Percentiles rank a stretch among this genome's conserved stretches.
phyloP scores from a whole-genome alignment of 1,139 yeast genomes.

The Zygosaccharomyces pseudobailii region DNA sequence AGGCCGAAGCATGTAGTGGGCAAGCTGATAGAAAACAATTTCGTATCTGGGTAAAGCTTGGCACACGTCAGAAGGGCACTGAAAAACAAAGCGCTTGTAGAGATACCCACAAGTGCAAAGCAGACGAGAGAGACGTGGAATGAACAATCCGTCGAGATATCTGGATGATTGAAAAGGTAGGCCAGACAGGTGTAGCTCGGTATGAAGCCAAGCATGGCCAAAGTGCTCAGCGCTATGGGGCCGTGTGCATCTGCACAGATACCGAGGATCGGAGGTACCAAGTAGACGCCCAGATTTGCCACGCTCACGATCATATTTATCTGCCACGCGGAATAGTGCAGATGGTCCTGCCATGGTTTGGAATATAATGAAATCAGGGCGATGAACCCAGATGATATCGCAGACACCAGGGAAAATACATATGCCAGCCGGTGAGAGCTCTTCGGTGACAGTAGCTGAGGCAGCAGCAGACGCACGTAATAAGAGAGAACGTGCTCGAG shows the following conservation, averaged over 20 bases:
- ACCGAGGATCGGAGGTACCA: slow-evolving; percentile 80
- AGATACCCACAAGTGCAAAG: slow-evolving; percentile 64
- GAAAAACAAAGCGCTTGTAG: slow-evolving; percentile 77
- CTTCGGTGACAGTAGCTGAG: slow-evolving; percentile 26
- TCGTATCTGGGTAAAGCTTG: slow-evolving; percentile 65
- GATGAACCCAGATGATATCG: slow-evolving; percentile 78
- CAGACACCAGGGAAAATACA: slow-evolving; percentile 42
- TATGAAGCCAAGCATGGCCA: slow-evolving; percentile 60
- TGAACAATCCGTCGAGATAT: slow-evolving; percentile 24
- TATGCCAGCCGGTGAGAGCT: slow-evolving; percentile 38
- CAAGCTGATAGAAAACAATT: slow-evolving; percentile 77
- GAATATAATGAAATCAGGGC: slow-evolving; percentile 76
- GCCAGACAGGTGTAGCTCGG: slow-evolving; percentile 66
- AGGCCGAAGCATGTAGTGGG: slow-evolving; percentile 88
- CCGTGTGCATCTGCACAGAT: slow-evolving; percentile 81
- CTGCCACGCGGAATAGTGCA: slow-evolving; percentile 62
- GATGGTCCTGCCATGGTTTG: slow-evolving; percentile 53
- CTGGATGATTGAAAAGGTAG: slow-evolving; percentile 27
- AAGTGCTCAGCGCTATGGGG: slow-evolving; percentile 63
- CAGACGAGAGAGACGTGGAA: slow-evolving; percentile 31
- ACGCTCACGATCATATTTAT: slow-evolving; percentile 74
- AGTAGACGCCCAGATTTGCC: slow-evolving; percentile 77
- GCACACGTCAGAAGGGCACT: slow-evolving; percentile 80
- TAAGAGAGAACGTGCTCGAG: slow-evolving; percentile 39
- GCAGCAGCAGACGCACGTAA: slow-evolving; percentile 35